Conservation (phyloP, 441 rosid species). For the Rhodomyrtus psidioides region DNA sequence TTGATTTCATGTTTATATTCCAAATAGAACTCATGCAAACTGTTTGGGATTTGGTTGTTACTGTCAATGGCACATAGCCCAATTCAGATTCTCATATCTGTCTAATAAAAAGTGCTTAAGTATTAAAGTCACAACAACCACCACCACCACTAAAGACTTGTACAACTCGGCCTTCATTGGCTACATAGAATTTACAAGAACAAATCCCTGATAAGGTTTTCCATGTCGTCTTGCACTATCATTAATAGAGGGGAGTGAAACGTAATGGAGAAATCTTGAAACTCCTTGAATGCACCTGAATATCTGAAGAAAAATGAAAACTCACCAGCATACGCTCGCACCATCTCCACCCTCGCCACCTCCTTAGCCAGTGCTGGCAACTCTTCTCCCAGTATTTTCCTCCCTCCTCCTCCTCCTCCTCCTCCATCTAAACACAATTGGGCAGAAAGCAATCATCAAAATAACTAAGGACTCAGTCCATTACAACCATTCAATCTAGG, state of each 20-base stretch:
- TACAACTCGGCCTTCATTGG: background rate
- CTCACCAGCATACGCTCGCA: constrained; percentile 77
- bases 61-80: background rate
- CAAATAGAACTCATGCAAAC: background rate
- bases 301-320: background rate
- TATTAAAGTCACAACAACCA: background rate
- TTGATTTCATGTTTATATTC: background rate
- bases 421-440: constrained; percentile 14
- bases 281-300: background rate
- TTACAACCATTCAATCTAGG: background rate
- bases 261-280: background rate
- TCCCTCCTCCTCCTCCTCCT: background rate
- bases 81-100: background rate
- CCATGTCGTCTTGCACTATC: background rate
- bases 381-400: constrained; percentile 52
- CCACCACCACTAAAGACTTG: background rate
- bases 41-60: background rate
- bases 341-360: constrained; percentile 82
- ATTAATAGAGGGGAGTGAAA: background rate
- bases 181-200: background rate
- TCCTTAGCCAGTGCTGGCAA: constrained; percentile 76
- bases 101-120: background rate
- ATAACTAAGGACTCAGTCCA: background rate
- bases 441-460: background rate
- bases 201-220: background rate